Evolutionary conservation across 2,329 filamentous ascomycete species (phyloP).

Genomic region (Ceratocystis alfenasii): DNA sequence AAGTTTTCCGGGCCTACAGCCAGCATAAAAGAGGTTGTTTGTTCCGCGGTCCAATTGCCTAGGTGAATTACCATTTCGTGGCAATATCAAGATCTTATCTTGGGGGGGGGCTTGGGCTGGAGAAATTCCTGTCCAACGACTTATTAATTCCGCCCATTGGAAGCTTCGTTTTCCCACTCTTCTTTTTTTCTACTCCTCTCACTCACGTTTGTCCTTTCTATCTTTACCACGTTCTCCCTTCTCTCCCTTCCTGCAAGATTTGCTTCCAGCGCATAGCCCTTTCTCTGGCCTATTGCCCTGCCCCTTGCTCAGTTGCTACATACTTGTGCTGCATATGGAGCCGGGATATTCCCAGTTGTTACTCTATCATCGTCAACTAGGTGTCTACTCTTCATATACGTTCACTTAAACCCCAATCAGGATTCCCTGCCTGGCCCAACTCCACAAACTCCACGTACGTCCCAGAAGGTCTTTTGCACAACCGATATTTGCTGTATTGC

Average conservation of each 20-base stretch:
- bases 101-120: neutral
- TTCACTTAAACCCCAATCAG: slow-evolving; percentile 19
- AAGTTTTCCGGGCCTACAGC: neutral
- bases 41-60: neutral
- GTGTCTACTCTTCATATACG: slow-evolving; percentile 16
- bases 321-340: slow-evolving; percentile 18
- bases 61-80: neutral
- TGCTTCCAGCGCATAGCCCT: slow-evolving; percentile 17
- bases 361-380: slow-evolving; percentile 16
- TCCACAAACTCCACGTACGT: slow-evolving; percentile 15
- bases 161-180: neutral
- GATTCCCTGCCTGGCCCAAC: slow-evolving; percentile 14
- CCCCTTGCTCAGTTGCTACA: slow-evolving; percentile 19
- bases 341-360: slow-evolving; percentile 20
- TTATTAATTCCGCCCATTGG: slow-evolving; percentile 5
- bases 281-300: slow-evolving; percentile 20
- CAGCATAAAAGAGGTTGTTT: slow-evolving; percentile 1
- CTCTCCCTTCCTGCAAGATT: slow-evolving; percentile 16
- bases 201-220: slow-evolving; percentile 14
- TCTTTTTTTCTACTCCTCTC: slow-evolving; percentile 6
- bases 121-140: neutral
- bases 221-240: neutral
- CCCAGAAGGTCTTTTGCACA: slow-evolving; percentile 9
- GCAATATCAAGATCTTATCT: slow-evolving; percentile 6
- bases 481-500: slow-evolving; percentile 13